Evolutionary conservation across 441 rosid species (phyloP), one percentile per base, ranked within the genome.

Genomic region (Jatropha multifida): DNA sequence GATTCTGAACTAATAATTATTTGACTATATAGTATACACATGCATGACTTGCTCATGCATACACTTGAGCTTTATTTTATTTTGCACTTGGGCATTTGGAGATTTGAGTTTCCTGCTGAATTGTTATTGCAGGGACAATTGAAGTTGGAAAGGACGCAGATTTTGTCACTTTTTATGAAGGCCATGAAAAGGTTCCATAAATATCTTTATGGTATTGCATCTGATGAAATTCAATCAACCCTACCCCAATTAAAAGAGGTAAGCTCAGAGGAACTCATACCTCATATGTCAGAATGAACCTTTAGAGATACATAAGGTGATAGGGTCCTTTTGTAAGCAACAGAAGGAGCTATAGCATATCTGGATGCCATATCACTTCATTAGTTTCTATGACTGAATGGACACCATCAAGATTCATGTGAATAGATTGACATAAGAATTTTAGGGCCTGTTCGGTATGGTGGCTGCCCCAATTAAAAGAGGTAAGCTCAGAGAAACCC

Each of bases 231-330:
- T 49, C 85, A 83, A 54, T 75, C 90, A 44, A 87, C 90, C 67
- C 77, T 88, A 56, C 97, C 96, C 65, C 90, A 92, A 74, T 73
- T 93, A 71, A 91, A 86, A 86, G 96, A 92, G 81, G 99, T 92
- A 81, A 88, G 90, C 80, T 68, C 64, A 69, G 32, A 11, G 0
- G 63, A 59, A 26, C 52, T 42, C 44, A 41, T 52, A 42, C 72
- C 41, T 61, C 27, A n/a, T 58, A 37, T 46, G 27, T 74, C 44
- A 64, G 15, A 9, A 48, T 42, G 65, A 58, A 63, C 32, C 23
- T 41, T 32, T 18, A 12, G 32, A 62, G 17, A 32, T 49, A 54
- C 48, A 44, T 44, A 6, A 44, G 12, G 48, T 44, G 48, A 44
- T 44, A 44, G 9, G 48, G 48, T 44, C 10, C 7, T 44, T 44